Percentiles rank a stretch among this genome's conserved stretches.
These are phyloP conservation scores for Coniochaeta prunicola DNA, from an alignment of 2,329 filamentous ascomycete genomes.

Conservation along the genomic window DNA sequence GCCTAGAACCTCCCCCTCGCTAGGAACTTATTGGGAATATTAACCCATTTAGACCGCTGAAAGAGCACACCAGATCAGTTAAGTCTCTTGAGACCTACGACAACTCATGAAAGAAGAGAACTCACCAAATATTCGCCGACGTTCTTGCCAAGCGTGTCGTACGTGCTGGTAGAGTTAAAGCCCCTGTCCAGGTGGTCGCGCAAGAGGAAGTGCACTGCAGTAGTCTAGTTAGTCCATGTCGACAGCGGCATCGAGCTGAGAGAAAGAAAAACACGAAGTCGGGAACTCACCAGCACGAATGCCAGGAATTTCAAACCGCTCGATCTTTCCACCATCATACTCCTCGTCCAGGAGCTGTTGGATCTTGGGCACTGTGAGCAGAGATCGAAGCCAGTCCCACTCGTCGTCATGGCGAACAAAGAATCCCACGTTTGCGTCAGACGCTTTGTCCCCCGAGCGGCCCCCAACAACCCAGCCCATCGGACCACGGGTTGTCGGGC, in stretches of 20 bases:
- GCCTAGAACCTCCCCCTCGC: too few relatives aligned
- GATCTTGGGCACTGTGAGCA: constrained; percentile 30
- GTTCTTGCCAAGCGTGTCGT: background rate
- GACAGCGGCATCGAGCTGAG: background rate
- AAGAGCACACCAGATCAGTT: too few relatives aligned
- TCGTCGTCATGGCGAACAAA: constrained; percentile 34
- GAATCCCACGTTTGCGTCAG: constrained; percentile 35
- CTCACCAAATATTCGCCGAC: background rate
- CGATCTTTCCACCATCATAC: constrained; percentile 26
- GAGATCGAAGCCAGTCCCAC: constrained; percentile 33
- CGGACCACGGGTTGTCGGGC: constrained; percentile 8
- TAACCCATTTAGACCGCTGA: background rate
- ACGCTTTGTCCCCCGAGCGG: constrained; percentile 29
- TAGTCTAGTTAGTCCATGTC: too few relatives aligned
- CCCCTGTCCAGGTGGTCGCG: background rate
- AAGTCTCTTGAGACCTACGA: too few relatives aligned
- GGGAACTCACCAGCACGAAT: background rate
- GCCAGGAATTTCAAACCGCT: constrained; percentile 29
- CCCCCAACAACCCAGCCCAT: constrained; percentile 6
- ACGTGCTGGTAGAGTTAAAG: background rate
- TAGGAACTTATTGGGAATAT: background rate
- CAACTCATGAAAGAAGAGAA: too few relatives aligned
- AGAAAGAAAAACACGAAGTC: background rate
- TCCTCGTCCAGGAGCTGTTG: constrained; percentile 27
- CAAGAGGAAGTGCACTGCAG: too few relatives aligned